Evolutionary conservation across 352 stramenopile species (phyloP), one percentile per base, ranked within the genome.

Genomic region (Globisporangium nodosum): DNA sequence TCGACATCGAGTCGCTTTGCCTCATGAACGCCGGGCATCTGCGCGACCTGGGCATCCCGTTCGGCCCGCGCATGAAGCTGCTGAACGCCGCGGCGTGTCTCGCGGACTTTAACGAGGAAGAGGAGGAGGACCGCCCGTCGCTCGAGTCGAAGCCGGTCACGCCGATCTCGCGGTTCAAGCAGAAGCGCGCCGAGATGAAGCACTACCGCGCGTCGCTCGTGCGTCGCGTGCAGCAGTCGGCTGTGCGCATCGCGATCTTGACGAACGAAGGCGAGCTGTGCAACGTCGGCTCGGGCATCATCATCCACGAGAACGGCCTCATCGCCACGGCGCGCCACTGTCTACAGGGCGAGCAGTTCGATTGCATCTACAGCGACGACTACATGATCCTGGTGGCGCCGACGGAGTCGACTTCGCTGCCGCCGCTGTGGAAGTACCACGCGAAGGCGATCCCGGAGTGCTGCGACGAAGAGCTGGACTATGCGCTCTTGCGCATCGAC

Each of bases 11-110:
- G 53, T 90, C 83, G 27, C 64, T 94, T 5, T 92, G 82, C 49
- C 61, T 94, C 45, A 94, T 94, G 85, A 94, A 94, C 54, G 82
- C 85, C 16, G 85, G 85, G 3, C 82, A 94, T 45, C 54, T 94
- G 37, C 78, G 85, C 5, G 85, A 94, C 50, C 65, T 94, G 20
- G 85, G 85, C 24, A 93, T 94, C 52, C 85, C 85, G 6, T 88
- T 91, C 21, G 85, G 85, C 0, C 85, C 85, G 31, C 81, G 85
- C 7, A 92, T 92, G 74, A 94, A 94, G 65, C 62, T 94, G 24
- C 60, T 94, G 37, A 94, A 94, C 48, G 82, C 82, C 3, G 85
- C 85, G 15, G 85, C 84, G 18, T 92, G 79, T 56, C 66, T 94
- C 13, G 85, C 85, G 3, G 84, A 92, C 60, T 89, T 92, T 45